Conservation (phyloP, 2,329 filamentous ascomycete species). For the Colletotrichum truncatum region DNA sequence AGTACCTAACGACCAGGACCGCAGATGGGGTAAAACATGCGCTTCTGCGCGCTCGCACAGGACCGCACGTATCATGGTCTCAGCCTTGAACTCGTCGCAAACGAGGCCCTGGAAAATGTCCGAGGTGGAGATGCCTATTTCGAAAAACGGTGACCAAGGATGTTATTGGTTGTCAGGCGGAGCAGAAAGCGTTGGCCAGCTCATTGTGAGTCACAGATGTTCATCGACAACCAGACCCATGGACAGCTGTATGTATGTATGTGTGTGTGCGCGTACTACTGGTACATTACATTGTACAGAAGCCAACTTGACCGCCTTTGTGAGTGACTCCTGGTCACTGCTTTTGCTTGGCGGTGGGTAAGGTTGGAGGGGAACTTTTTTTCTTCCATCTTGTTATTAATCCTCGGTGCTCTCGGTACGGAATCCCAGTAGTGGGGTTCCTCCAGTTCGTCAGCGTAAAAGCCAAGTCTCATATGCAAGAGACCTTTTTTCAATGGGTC, state of each 20-base stretch:
- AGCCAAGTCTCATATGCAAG: slow-evolving; percentile 10
- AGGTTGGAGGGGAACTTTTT: background rate
- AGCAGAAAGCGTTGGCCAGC: background rate
- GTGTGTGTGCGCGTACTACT: too few relatives aligned
- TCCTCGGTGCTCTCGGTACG: slow-evolving; percentile 18
- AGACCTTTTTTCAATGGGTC: background rate
- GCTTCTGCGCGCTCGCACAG: background rate
- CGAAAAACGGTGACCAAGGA: background rate
- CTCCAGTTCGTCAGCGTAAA: slow-evolving; percentile 11
- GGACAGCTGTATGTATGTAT: background rate
- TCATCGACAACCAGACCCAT: background rate
- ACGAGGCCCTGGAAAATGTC: background rate
- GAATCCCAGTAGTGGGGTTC: background rate
- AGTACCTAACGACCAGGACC: slow-evolving; percentile 14
- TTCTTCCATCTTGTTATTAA: background rate
- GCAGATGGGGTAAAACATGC: background rate
- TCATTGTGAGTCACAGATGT: slow-evolving; percentile 22
- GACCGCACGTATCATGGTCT: background rate
- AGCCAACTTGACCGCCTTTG: slow-evolving; percentile 18
- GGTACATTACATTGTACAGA: too few relatives aligned
- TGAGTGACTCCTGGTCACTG: background rate
- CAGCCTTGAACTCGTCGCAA: slow-evolving; percentile 16
- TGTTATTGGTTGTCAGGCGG: background rate
- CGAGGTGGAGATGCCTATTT: background rate
- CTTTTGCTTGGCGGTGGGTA: slow-evolving; percentile 5